These are phyloP conservation scores for Cryptococcus sp. DNA, from an alignment of 1,284 basidiomycete genomes.

Conservation along the genomic window DNA sequence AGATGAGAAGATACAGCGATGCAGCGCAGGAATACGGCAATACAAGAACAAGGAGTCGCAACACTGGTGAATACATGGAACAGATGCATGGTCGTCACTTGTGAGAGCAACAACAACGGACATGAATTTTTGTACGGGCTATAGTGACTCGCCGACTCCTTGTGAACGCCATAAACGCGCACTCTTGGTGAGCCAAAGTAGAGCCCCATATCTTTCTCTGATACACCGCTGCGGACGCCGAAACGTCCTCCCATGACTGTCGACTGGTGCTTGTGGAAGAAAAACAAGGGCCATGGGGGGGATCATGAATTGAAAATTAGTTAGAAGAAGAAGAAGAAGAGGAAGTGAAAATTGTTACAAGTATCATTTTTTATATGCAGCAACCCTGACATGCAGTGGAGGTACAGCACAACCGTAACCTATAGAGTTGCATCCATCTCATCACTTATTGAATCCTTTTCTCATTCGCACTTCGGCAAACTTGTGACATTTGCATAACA, in stretches of 20 bases:
- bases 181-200: constrained; percentile 21
- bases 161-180: not conserved
- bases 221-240: constrained; percentile 9
- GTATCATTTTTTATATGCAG: not conserved
- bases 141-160: constrained; percentile 20
- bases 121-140: constrained; percentile 1
- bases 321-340: constrained; percentile 1
- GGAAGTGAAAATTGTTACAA: not conserved
- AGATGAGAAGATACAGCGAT: too few relatives aligned
- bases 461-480: too few relatives aligned
- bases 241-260: constrained; percentile 11
- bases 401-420: not conserved
- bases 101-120: not conserved
- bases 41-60: not conserved
- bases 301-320: constrained; percentile 13
- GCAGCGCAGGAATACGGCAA: too few relatives aligned
- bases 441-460: not conserved
- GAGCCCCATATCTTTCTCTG: constrained; percentile 10
- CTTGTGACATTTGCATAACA: not conserved
- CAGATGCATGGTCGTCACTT: not conserved
- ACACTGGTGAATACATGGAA: not conserved
- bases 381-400: not conserved
- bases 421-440: not conserved
- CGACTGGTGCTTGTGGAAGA: constrained; percentile 2
- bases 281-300: constrained; percentile 13